Conservation (phyloP, 2,329 filamentous ascomycete genomes). For the Talaromyces sp. region DNA sequence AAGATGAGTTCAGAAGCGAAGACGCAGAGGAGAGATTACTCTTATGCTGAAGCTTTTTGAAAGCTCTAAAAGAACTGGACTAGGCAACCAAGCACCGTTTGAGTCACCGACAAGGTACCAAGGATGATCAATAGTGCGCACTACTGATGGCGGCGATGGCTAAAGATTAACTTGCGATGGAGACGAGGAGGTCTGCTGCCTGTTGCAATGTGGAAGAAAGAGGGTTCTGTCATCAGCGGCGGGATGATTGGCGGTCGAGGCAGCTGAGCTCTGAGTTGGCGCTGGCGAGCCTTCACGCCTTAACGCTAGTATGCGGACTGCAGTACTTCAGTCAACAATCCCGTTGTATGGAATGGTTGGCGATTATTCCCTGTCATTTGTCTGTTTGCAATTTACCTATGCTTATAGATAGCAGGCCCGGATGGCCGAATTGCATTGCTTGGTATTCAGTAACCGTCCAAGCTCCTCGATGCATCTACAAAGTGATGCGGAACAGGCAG, state of each 20-base stretch:
- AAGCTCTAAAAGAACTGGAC: not conserved
- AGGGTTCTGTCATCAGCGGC: not conserved
- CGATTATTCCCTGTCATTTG: not conserved
- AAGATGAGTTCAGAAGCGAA: not conserved
- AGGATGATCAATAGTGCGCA: not conserved
- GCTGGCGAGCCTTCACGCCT: conserved; percentile 3
- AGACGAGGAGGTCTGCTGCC: conserved; percentile 9
- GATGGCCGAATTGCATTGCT: not conserved
- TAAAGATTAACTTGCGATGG: not conserved
- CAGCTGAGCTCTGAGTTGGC: conserved; percentile 9
- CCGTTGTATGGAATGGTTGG: not conserved
- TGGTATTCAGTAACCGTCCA: not conserved
- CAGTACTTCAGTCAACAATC: not conserved
- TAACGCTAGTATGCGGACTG: not conserved
- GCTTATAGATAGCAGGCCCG: not conserved
- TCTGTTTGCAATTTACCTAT: not conserved
- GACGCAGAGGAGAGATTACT: not conserved
- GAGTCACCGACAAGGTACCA: not conserved
- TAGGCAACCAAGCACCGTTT: conserved; percentile 4
- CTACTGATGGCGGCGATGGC: not conserved
- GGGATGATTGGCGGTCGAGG: not conserved
- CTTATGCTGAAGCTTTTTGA: conserved; percentile 2
- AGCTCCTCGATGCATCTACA: not conserved
- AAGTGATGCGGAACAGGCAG: conserved; percentile 9
- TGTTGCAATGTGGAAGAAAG: not conserved